phyloP scores from a whole-genome alignment of 2,329 filamentous ascomycete genomes.

The Colletotrichum tamarilloi region DNA sequence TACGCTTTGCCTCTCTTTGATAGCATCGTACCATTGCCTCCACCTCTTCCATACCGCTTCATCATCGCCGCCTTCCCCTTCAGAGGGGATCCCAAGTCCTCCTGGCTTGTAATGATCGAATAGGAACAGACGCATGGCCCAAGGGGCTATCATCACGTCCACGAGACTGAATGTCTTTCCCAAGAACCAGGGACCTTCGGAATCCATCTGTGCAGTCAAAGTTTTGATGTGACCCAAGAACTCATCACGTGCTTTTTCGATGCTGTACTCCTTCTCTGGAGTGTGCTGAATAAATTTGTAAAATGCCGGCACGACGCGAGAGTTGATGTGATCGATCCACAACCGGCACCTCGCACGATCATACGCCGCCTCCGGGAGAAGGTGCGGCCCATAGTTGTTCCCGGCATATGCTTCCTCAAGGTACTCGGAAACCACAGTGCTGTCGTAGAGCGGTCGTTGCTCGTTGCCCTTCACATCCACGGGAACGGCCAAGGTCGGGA shows the following conservation, averaged over 20 bases:
- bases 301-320: slow-evolving; percentile 74
- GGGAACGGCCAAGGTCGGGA: slow-evolving; percentile 74
- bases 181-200: slow-evolving; percentile 71
- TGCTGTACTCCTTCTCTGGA: slow-evolving; percentile 56
- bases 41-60: slow-evolving; percentile 72
- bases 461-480: slow-evolving; percentile 42
- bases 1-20: slow-evolving; percentile 71
- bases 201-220: slow-evolving; percentile 71
- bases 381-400: slow-evolving; percentile 53
- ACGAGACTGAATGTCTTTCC: slow-evolving; percentile 73
- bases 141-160: slow-evolving; percentile 78
- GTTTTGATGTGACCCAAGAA: slow-evolving; percentile 69
- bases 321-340: slow-evolving; percentile 80
- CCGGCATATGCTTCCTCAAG: slow-evolving; percentile 76
- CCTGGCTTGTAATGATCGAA: slow-evolving; percentile 79
- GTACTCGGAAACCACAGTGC: slow-evolving; percentile 78
- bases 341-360: slow-evolving; percentile 73
- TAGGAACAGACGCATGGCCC: slow-evolving; percentile 77
- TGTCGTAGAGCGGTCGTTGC: slow-evolving; percentile 76
- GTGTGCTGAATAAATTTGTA: slow-evolving; percentile 72
- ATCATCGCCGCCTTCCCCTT: slow-evolving; percentile 51
- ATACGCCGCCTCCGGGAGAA: slow-evolving; percentile 73
- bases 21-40: slow-evolving; percentile 71
- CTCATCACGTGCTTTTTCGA: slow-evolving; percentile 66
- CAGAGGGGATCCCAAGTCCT: slow-evolving; percentile 57